Conservation (phyloP, 306 rosid species). For the Biancaea sappan region DNA sequence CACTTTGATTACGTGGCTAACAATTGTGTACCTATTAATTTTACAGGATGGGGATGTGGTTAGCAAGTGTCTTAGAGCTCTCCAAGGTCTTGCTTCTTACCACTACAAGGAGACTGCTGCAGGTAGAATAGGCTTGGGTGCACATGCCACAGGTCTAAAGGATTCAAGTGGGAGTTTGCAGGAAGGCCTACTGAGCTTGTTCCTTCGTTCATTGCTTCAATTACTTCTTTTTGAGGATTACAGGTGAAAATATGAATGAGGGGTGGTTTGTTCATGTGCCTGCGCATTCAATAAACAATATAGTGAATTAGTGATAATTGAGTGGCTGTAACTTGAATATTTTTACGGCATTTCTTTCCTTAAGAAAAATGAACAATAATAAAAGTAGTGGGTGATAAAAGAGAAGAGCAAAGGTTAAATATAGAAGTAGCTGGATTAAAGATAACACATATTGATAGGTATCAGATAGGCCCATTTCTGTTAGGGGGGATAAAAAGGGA, state of each 20-base stretch:
- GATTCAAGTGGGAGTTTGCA: constrained; percentile 64
- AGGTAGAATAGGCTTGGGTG: constrained; percentile 79
- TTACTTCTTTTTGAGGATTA: constrained; percentile 90
- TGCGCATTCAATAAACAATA: background rate
- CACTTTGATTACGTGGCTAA: constrained; percentile 17
- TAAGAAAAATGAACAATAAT: background rate
- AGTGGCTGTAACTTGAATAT: constrained; percentile 2
- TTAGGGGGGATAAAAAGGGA: too few relatives aligned
- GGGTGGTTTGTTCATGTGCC: constrained; percentile 5
- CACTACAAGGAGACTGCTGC: constrained; percentile 67
- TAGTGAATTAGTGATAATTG: constrained; percentile 15
- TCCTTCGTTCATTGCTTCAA: constrained; percentile 83
- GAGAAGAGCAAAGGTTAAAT: background rate
- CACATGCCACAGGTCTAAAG: constrained; percentile 56
- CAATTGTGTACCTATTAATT: constrained; percentile 13
- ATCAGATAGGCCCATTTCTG: too few relatives aligned
- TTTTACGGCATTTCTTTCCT: background rate
- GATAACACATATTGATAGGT: too few relatives aligned
- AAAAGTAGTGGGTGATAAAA: background rate
- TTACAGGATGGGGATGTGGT: constrained; percentile 83
- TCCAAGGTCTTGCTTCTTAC: constrained; percentile 89
- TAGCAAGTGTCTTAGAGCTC: constrained; percentile 77
- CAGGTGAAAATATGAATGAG: constrained; percentile 53
- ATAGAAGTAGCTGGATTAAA: background rate
- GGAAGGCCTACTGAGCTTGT: constrained; percentile 84